These are phyloP conservation scores for Delphinella strobiligena DNA, from an alignment of 2,329 filamentous ascomycete genomes.

Conservation along the genomic window DNA sequence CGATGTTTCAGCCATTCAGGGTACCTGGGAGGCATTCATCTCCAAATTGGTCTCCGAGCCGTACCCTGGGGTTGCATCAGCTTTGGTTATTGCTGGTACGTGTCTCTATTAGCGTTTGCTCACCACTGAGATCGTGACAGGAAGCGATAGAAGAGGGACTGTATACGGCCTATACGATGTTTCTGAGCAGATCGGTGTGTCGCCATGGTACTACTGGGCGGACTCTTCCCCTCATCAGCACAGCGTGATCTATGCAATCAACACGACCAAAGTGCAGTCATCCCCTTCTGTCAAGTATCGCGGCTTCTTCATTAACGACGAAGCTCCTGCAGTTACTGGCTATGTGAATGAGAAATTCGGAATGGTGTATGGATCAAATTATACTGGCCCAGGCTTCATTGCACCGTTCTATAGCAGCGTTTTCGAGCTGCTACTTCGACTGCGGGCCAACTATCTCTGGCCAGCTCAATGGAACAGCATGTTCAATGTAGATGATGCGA, in stretches of 20 bases:
- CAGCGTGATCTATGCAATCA: conserved; percentile 42
- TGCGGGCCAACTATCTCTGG: conserved; percentile 66
- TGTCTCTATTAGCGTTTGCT: background rate
- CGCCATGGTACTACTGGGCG: conserved; percentile 58
- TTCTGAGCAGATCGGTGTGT: conserved; percentile 62
- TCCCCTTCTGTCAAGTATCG: conserved; percentile 55
- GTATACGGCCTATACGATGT: conserved; percentile 62
- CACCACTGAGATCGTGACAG: conserved; percentile 6
- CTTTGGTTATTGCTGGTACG: conserved; percentile 51
- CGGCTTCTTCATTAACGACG: conserved; percentile 60
- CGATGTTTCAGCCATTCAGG: conserved; percentile 44
- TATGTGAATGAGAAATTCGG: conserved; percentile 49
- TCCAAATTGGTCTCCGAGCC: conserved; percentile 48
- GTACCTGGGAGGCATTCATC: conserved; percentile 59
- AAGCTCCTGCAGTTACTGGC: conserved; percentile 54
- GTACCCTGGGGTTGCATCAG: conserved; percentile 42
- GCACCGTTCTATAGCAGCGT: conserved; percentile 56
- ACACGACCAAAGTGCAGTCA: conserved; percentile 43
- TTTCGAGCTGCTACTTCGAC: conserved; percentile 58
- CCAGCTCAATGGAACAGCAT: conserved; percentile 60
- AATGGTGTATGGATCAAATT: conserved; percentile 9
- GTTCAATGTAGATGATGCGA: conserved; percentile 59
- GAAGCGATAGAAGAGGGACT: conserved; percentile 53
- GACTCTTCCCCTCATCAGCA: conserved; percentile 45
- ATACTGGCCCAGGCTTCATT: conserved; percentile 27